phyloP scores from a whole-genome alignment of 2,329 filamentous ascomycete species.

The Ophiosphaerella herpotricha region DNA sequence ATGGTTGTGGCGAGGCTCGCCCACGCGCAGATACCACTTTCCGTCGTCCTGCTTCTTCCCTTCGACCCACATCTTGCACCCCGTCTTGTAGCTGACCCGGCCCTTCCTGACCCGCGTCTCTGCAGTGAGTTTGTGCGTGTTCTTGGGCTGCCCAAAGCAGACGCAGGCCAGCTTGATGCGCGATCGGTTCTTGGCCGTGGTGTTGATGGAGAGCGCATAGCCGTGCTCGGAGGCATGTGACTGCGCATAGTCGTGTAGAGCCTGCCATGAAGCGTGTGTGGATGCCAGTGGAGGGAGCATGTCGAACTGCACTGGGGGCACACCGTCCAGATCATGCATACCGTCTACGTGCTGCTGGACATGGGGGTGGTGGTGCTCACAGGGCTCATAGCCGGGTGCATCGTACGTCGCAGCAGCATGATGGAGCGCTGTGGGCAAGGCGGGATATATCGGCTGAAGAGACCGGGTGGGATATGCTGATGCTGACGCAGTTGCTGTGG shows the following conservation, averaged over 20 bases:
- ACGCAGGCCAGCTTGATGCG: conserved; percentile 45
- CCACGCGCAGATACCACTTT: conserved; percentile 36
- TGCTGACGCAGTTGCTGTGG: background rate
- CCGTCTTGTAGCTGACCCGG: conserved; percentile 40
- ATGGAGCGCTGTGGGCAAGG: conserved; percentile 21
- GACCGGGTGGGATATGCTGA: background rate
- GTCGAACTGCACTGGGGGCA: conserved; percentile 22
- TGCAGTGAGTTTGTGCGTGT: conserved; percentile 43
- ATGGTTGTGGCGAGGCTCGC: conserved; percentile 38
- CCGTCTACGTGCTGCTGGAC: conserved; percentile 2
- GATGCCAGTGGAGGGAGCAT: conserved; percentile 36
- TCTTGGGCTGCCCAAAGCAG: conserved; percentile 43
- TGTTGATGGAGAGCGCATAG: conserved; percentile 44
- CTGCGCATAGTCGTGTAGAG: conserved; percentile 39
- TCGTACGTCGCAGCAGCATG: conserved; percentile 20
- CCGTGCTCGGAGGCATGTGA: conserved; percentile 39
- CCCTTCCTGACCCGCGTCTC: conserved; percentile 42
- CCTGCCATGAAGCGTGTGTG: conserved; percentile 34
- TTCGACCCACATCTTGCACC: conserved; percentile 44
- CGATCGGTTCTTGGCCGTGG: conserved; percentile 42
- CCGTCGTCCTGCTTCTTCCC: conserved; percentile 39
- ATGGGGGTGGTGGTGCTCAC: conserved; percentile 10
- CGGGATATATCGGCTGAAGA: conserved; percentile 16
- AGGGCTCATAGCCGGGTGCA: conserved; percentile 19
- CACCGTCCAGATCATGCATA: background rate